Evolutionary conservation across 108 stramenopile species (phyloP), one percentile per base, ranked within the genome.

Genomic region (Mayamaea pseudoterrestris): DNA sequence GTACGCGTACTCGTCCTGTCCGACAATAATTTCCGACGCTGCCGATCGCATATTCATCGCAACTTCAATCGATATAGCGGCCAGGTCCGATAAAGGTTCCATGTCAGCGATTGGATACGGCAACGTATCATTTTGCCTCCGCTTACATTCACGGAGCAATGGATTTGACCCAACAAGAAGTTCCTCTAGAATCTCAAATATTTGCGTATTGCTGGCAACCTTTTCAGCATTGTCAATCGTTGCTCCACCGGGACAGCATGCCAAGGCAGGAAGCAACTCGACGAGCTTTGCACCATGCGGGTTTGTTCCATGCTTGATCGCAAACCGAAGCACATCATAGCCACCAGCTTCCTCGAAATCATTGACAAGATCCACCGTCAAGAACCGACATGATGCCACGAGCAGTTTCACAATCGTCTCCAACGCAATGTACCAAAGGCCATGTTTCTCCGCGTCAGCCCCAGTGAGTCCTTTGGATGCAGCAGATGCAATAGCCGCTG

Each of bases 311-410:
- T 81, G 44, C 16, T 64, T 47, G 17, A 95, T 80, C 30, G 90
- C 90, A 57, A 60, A 71, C 18, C 59, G 59, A 9, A 95, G 59
- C 0, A 91, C 83, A 29, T 80, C 83, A 46, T 88, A 80, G 14
- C 94, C 94, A 27, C 86, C 84, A 14, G 94, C 86, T 18, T 75
- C 53, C 41, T 87, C 80, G 48, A 89, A 93, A 58, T 95, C 94
- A 35, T 71, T 79, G 13, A 95, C 47, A 22, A 95, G 70, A 42
- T 84, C 87, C 11, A 67, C 44, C 55, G 79, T 74, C 29, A 82
- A 60, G 52, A 66, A 65, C 21, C 69, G 63, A 48, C 84, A 86
- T 7, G 88, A 76, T 41, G 68, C 53, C 27, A 63, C 59, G 0
- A 95, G 85, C 22, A 91, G 42, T 47, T 72, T 59, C 18, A 93